Evolutionary conservation across 169 alveolate genomes (phyloP).

Genomic region (Cryptosporidium xiaoi): DNA sequence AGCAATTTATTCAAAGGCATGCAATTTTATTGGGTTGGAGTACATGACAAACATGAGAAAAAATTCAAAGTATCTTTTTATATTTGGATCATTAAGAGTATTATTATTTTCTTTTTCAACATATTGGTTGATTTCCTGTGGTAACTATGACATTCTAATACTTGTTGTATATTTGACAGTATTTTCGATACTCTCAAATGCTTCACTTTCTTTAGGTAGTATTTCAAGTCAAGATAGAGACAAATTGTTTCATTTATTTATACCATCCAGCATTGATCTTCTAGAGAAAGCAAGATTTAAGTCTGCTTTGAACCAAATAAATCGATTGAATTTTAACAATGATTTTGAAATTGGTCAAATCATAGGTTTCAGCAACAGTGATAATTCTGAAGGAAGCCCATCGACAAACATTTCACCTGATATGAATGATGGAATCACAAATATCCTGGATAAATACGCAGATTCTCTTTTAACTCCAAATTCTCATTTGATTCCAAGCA

Average conservation of each 20-base stretch:
- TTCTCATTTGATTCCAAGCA: constrained; percentile 1
- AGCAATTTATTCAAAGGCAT: constrained; percentile 3
- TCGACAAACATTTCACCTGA: constrained; percentile 12
- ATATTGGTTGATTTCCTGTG: constrained; percentile 37
- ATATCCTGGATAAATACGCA: constrained; percentile 51
- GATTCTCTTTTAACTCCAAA: constrained; percentile 58
- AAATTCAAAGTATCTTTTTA: background rate
- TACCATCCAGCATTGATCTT: constrained; percentile 39
- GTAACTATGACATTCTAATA: constrained; percentile 17
- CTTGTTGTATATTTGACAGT: constrained; percentile 28
- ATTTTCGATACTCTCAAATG: constrained; percentile 30
- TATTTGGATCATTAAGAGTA: constrained; percentile 1
- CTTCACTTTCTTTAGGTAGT: constrained; percentile 26
- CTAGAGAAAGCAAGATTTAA: background rate
- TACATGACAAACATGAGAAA: background rate
- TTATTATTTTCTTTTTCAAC: constrained; percentile 1
- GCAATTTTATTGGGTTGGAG: background rate
- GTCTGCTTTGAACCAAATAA: background rate
- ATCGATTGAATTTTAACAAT: background rate
- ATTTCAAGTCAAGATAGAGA: constrained; percentile 61
- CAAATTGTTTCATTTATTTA: constrained; percentile 40
- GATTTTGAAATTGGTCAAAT: background rate
- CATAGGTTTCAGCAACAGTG: background rate
- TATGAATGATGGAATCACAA: constrained; percentile 21
- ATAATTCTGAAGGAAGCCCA: background rate